phyloP scores from a whole-genome alignment of 164 flowering plant species.

The Litsea cubeba region DNA sequence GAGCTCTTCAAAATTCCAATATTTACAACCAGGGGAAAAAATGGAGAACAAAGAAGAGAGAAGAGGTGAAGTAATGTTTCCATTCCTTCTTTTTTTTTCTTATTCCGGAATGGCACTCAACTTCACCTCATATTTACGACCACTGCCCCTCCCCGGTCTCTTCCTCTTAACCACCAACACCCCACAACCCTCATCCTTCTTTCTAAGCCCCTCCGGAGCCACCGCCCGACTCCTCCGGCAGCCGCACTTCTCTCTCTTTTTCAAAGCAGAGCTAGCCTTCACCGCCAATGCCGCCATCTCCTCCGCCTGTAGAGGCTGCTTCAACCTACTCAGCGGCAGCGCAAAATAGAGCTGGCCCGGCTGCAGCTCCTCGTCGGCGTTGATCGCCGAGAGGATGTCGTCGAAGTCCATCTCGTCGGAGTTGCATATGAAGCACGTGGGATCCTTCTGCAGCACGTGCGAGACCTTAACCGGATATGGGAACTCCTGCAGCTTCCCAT shows the following conservation, averaged over 20 bases:
- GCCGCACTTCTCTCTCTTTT: slow-evolving; percentile 12
- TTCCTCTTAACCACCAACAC: slow-evolving; percentile 12
- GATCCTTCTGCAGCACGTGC: slow-evolving; percentile 45
- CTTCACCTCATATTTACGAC: slow-evolving; percentile 15
- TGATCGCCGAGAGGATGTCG: slow-evolving; percentile 53
- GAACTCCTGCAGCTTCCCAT: slow-evolving; percentile 71
- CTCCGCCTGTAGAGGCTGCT: slow-evolving; percentile 45
- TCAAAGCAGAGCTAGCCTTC: slow-evolving; percentile 62
- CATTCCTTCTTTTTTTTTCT: too few species aligned
- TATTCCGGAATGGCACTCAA: slow-evolving; percentile 33
- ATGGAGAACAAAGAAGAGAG: too few species aligned
- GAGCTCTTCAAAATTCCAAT: not conserved
- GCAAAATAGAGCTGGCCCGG: slow-evolving; percentile 79
- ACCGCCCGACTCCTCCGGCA: slow-evolving; percentile 10
- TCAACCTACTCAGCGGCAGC: slow-evolving; percentile 48
- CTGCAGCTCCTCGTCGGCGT: slow-evolving; percentile 58
- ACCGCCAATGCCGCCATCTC: slow-evolving; percentile 95
- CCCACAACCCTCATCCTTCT: slow-evolving; percentile 8
- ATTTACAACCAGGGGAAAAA: not conserved
- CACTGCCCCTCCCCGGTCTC: not conserved
- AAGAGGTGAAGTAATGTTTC: too few species aligned
- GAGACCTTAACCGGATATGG: slow-evolving; percentile 69
- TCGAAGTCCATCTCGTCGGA: slow-evolving; percentile 90
- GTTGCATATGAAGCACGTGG: slow-evolving; percentile 63
- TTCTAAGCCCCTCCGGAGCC: not conserved